These are phyloP conservation scores for Pestalotiopsis fici DNA, from an alignment of 2,329 filamentous ascomycete species.

Conservation along the genomic window DNA sequence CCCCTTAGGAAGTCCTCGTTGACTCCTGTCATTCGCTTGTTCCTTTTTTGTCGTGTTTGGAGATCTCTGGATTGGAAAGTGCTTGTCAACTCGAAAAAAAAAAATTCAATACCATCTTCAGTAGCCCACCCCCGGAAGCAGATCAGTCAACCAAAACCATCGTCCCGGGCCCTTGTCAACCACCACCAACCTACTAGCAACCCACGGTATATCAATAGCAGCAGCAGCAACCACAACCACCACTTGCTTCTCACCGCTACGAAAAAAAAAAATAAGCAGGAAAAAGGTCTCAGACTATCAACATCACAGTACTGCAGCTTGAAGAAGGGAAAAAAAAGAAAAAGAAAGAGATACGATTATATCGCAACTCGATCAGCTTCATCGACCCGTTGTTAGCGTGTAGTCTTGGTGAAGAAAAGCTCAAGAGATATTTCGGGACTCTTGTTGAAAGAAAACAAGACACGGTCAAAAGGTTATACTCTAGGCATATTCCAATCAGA, in stretches of 20 bases:
- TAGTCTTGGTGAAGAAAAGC: background rate
- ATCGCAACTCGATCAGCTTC: background rate
- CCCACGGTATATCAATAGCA: background rate
- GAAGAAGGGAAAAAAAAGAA: background rate
- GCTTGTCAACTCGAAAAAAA: conserved; percentile 10
- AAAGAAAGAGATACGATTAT: background rate
- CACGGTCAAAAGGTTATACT: background rate
- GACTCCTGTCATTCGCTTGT: conserved; percentile 76
- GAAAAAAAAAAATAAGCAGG: background rate
- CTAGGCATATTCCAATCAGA: background rate
- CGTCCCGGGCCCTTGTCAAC: background rate
- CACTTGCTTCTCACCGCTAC: background rate
- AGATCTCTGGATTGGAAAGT: conserved; percentile 29
- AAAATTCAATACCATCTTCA: background rate
- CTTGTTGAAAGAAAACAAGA: background rate
- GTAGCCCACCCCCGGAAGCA: background rate
- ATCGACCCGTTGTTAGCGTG: background rate
- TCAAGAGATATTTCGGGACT: background rate
- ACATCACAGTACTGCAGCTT: background rate
- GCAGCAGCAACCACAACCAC: conserved; percentile 1
- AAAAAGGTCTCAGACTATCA: background rate
- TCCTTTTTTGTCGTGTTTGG: conserved; percentile 50
- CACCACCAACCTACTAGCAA: background rate
- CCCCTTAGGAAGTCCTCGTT: conserved; percentile 68
- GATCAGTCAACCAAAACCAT: background rate